Evolutionary conservation across 306 rosid genomes (phyloP).

Genomic region (Trichosanthes truncata): DNA sequence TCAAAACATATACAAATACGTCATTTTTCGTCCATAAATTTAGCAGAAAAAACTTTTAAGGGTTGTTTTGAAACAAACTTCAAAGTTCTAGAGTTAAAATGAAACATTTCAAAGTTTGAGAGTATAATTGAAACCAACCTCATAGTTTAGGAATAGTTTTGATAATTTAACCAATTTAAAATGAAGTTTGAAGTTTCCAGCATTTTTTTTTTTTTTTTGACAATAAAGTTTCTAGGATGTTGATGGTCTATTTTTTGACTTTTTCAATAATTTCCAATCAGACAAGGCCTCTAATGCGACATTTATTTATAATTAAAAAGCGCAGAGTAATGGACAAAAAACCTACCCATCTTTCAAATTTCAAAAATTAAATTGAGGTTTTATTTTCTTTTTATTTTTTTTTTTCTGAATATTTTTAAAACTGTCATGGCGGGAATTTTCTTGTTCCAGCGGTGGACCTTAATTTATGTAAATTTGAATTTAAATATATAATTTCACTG

Average conservation of each 20-base stretch:
- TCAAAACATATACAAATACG: no score
- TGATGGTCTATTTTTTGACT: not conserved
- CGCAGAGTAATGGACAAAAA: constrained; percentile 1
- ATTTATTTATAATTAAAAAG: not conserved
- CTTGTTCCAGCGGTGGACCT: not conserved
- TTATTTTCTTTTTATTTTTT: not conserved
- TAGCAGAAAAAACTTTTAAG: no score
- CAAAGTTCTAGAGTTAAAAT: no score
- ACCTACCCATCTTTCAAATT: not conserved
- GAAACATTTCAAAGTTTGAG: no score
- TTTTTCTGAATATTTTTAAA: not conserved
- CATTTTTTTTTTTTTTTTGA: no score
- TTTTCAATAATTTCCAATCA: not conserved
- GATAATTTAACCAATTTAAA: no score
- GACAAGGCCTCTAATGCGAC: not conserved
- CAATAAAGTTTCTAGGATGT: not conserved
- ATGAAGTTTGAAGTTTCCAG: no score
- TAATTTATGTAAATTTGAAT: not conserved
- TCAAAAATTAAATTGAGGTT: not conserved
- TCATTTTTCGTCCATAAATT: no score
- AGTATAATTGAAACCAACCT: no score
- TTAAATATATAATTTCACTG: not conserved
- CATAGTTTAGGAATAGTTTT: no score
- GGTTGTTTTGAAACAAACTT: no score
- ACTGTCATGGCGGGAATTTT: not conserved